Evolutionary conservation across 768 basidiomycete species (phyloP).

Genomic region (Termitomyces sp.): DNA sequence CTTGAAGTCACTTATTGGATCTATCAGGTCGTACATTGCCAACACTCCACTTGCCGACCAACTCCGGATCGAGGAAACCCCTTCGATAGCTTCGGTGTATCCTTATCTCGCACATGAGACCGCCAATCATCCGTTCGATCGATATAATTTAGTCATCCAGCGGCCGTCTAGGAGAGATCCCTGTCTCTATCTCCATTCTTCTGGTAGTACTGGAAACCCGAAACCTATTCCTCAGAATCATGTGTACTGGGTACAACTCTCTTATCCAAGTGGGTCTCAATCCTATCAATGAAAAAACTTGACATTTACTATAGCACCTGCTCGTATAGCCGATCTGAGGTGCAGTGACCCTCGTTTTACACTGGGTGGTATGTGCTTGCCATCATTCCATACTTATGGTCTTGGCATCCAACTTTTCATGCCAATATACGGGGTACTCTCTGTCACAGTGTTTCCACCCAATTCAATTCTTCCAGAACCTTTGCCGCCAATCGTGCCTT

Average conservation of each 20-base stretch:
- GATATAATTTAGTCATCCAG: conserved; percentile 16
- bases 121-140: conserved; percentile 7
- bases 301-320: neutral
- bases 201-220: conserved; percentile 43
- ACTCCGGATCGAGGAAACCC: neutral
- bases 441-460: conserved; percentile 10
- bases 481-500: conserved; percentile 18
- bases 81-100: neutral
- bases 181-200: conserved; percentile 19
- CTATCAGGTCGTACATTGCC: conserved; percentile 14
- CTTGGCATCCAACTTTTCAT: conserved; percentile 21
- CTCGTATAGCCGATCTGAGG: neutral
- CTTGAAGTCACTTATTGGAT: conserved; percentile 22
- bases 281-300: neutral
- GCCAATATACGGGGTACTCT: conserved; percentile 10
- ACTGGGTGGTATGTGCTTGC: conserved; percentile 21
- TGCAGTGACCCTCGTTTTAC: conserved; percentile 14
- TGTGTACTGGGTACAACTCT: conserved; percentile 23
- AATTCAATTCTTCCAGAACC: neutral
- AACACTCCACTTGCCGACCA: conserved; percentile 21
- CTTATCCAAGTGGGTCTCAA: neutral
- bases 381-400: conserved; percentile 34
- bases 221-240: conserved; percentile 33
- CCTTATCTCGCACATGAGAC: neutral
- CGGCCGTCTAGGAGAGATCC: conserved; percentile 16